Evolutionary conservation across 2,329 filamentous ascomycete genomes (phyloP).

Genomic region (Sporothrix brunneoviolacea): DNA sequence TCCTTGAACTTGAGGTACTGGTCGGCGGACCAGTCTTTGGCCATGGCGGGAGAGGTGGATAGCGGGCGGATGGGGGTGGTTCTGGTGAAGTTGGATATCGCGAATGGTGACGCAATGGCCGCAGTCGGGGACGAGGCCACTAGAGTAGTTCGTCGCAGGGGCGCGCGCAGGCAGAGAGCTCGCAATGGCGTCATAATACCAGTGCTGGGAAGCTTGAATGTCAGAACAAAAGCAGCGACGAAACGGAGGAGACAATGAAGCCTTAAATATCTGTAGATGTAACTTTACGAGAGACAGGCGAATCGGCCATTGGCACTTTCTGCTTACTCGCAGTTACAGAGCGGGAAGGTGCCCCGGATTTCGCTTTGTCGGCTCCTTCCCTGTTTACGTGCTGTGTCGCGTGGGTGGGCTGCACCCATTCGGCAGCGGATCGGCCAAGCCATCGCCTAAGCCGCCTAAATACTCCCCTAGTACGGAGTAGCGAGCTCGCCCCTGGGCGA

Average conservation of each 20-base stretch:
- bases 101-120: not conserved
- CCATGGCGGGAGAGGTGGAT: not conserved
- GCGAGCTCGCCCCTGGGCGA: no score
- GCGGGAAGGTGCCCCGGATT: not conserved
- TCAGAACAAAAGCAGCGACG: no score
- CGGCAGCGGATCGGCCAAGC: constrained; percentile 8
- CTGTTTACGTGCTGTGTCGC: not conserved
- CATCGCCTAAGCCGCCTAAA: not conserved
- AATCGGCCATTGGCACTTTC: not conserved
- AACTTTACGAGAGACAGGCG: not conserved
- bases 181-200: constrained; percentile 7
- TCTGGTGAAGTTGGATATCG: not conserved
- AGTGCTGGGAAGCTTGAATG: no score
- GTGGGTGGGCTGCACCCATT: not conserved
- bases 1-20: constrained; percentile 51
- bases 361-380: not conserved
- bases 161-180: not conserved
- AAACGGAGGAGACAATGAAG: no score
- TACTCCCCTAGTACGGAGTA: no score
- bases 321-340: no score
- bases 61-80: not conserved
- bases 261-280: not conserved
- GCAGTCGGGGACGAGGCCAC: not conserved
- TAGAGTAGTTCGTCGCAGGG: not conserved
- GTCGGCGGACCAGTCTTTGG: constrained; percentile 44